phyloP scores from a whole-genome alignment of 2,329 filamentous ascomycete species.

The Colletotrichum tabaci region DNA sequence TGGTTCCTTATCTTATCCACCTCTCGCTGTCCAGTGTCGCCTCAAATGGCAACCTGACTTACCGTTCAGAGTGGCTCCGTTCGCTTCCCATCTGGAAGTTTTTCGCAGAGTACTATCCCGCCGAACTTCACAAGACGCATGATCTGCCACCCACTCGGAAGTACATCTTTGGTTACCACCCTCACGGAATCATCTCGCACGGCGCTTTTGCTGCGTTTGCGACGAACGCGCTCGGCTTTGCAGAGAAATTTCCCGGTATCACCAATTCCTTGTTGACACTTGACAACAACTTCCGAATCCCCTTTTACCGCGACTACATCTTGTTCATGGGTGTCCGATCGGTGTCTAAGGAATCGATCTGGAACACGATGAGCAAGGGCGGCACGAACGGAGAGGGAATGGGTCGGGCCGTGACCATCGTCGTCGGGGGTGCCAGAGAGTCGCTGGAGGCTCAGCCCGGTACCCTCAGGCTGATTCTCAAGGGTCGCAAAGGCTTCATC shows the following conservation, averaged over 20 bases:
- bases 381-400: slow-evolving; percentile 85
- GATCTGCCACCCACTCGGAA: slow-evolving; percentile 85
- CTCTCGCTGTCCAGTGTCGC: slow-evolving; percentile 84
- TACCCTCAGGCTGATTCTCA: slow-evolving; percentile 82
- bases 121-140: slow-evolving; percentile 86
- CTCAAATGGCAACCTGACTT: slow-evolving; percentile 80
- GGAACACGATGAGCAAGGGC: slow-evolving; percentile 87
- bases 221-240: slow-evolving; percentile 91
- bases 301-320: slow-evolving; percentile 95
- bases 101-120: slow-evolving; percentile 94
- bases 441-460: slow-evolving; percentile 90
- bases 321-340: slow-evolving; percentile 88
- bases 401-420: slow-evolving; percentile 96
- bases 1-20: slow-evolving; percentile 85
- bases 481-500: slow-evolving; percentile 90
- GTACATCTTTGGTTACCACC: slow-evolving; percentile 98
- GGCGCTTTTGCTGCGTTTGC: slow-evolving; percentile 94
- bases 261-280: slow-evolving; percentile 94
- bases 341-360: slow-evolving; percentile 92
- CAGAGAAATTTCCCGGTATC: slow-evolving; percentile 91
- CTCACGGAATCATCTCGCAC: slow-evolving; percentile 96
- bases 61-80: slow-evolving; percentile 82
- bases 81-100: slow-evolving; percentile 85
- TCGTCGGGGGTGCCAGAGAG: slow-evolving; percentile 92
- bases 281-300: slow-evolving; percentile 95